phyloP scores from a whole-genome alignment of 1,284 basidiomycete genomes.

The Cystobasidium sp. region DNA sequence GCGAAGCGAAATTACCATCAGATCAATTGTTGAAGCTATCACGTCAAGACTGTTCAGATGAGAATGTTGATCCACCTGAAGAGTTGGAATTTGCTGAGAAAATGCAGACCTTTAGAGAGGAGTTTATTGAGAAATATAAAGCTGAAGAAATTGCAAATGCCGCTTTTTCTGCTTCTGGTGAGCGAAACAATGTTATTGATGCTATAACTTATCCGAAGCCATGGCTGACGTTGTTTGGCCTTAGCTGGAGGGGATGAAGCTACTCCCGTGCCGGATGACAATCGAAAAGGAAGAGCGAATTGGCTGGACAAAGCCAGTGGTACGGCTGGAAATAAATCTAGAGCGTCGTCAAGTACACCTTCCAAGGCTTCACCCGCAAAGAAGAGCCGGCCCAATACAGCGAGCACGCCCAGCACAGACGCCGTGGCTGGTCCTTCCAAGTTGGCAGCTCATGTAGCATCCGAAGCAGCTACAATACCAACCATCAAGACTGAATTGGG shows the following conservation, averaged over 20 bases:
- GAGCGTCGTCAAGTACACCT: slow-evolving; percentile 2
- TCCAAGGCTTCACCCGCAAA: neutral
- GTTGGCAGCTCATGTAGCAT: neutral
- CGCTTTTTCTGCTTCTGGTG: neutral
- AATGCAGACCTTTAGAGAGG: slow-evolving; percentile 41
- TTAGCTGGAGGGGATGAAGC: neutral
- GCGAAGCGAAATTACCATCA: slow-evolving; percentile 20
- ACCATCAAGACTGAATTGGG: slow-evolving; percentile 5
- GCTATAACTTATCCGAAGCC: no score
- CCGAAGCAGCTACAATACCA: neutral
- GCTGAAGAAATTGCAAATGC: slow-evolving; percentile 23
- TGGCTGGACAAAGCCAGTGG: neutral
- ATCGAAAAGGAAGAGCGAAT: neutral
- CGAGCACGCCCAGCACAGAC: neutral
- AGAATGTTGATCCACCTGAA: slow-evolving; percentile 47
- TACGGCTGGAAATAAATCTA: neutral
- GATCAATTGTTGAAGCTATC: slow-evolving; percentile 2
- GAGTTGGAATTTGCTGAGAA: slow-evolving; percentile 48
- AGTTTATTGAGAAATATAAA: slow-evolving; percentile 14
- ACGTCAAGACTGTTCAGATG: slow-evolving; percentile 21
- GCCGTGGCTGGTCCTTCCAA: neutral
- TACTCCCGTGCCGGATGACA: slow-evolving; percentile 13
- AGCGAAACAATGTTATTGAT: no score
- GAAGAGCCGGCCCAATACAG: neutral
- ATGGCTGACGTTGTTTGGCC: no score